A percentile compares a stretch with the other conserved stretches of the same genome.
Evolutionary conservation across 352 stramenopile genomes (phyloP).

Genomic region (Globisporangium viniferum): DNA sequence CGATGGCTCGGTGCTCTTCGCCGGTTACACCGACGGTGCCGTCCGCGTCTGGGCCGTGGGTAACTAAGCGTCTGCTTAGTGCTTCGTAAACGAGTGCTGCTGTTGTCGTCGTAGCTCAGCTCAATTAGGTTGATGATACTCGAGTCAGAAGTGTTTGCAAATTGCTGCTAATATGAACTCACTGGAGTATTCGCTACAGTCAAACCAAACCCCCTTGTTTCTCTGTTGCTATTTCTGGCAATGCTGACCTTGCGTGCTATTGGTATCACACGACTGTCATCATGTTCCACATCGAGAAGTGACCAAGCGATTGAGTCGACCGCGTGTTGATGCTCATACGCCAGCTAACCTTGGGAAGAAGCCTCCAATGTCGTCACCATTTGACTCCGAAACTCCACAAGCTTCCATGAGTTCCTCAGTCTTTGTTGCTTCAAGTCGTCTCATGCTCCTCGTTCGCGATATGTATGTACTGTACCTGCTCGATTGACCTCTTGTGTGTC

Average conservation of each 20-base stretch:
- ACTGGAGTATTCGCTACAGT: constrained; percentile 18
- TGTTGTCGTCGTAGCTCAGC: constrained; percentile 11
- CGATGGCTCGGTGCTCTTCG: constrained; percentile 98
- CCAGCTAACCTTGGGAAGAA: too few relatives aligned
- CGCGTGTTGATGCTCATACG: neutral
- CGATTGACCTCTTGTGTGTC: neutral
- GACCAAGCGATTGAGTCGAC: too few relatives aligned
- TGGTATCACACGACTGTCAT: too few relatives aligned
- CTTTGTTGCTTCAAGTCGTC: neutral
- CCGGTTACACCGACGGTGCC: constrained; percentile 98
- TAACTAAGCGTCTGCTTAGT: constrained; percentile 58
- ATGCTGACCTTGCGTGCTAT: too few relatives aligned
- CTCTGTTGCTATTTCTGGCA: neutral
- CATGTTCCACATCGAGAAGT: too few relatives aligned
- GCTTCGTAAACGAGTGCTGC: neutral
- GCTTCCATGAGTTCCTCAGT: neutral
- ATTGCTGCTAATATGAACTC: constrained; percentile 7
- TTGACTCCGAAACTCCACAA: neutral
- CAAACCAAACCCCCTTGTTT: constrained; percentile 3
- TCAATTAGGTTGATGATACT: constrained; percentile 14
- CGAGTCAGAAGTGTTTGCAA: neutral
- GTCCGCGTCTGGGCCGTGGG: constrained; percentile 95
- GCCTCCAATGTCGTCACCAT: too few relatives aligned
- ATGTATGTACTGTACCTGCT: neutral
- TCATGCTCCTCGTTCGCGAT: neutral